Base-by-base conservation (phyloP, 2,329 filamentous ascomycete species). In the Periconia digitata region DNA sequence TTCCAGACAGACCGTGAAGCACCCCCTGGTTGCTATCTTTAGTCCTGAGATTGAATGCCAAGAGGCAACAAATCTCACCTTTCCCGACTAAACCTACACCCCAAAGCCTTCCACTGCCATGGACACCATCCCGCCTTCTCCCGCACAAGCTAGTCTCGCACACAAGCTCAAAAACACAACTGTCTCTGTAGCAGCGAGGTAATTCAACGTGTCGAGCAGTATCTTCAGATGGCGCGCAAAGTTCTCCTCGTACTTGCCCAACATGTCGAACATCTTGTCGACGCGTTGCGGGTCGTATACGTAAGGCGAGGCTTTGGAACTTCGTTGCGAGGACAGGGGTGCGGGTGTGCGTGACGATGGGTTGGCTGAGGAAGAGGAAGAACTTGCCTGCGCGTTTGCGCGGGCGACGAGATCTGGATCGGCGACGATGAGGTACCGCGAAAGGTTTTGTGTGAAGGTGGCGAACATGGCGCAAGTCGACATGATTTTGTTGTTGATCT, bases 401-500 rank as follows among this genome's bases (percentile, higher is more conserved):
- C 74, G 70, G 32, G 80, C 78, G 18, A 82, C 77, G 37, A 96
- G 79, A 63, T 95, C 90, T 0, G 89, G 86, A 64, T 97, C 92
- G 16, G 87, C 84, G 56, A 88, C 87, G 62, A 90, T 85, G 49
- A 99, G 83, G 64, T 92, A 90, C 53, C 90, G 86, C 10, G 90
- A 88, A 35, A 97, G 82, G 67, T 89, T 92, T 55, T 87, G 86
- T 23, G 91, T 95, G 75, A 95, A 96, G 47, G 87, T 85, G 43
- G 92, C 90, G 71, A 96, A 99, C 77, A 95, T 86, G 51, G 87
- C 92, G 77, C 94, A 97, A 34, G 92, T 96, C 58, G 91, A 89
- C 85, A 96, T 94, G 41, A 99, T 83, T 70, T 97, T 97, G 49
- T 92, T 94, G 75, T 97, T 92, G 66, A 99, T 95, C 92, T 96